phyloP scores from a whole-genome alignment of 2,329 filamentous ascomycete genomes.

The Alternaria triticimaculans region DNA sequence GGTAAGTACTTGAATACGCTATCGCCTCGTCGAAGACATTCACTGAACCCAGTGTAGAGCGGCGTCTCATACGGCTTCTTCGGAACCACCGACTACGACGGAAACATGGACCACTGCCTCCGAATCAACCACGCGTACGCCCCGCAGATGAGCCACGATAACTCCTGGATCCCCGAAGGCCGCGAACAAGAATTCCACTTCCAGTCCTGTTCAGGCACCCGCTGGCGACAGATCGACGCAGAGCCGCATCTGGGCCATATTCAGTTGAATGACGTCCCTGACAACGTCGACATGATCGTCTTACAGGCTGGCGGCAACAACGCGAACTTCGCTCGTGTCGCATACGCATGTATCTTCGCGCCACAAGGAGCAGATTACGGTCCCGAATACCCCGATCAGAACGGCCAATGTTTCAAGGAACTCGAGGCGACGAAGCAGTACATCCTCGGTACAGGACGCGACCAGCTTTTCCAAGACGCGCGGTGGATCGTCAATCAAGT shows the following conservation, averaged over 20 bases:
- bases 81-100: not conserved
- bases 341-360: not conserved
- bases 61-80: not conserved
- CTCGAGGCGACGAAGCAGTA: not conserved
- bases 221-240: not conserved
- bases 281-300: not conserved
- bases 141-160: not conserved
- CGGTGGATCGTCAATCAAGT: not conserved
- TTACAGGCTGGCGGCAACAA: not conserved
- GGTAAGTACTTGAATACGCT: not conserved
- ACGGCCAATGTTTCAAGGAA: not conserved
- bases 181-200: not conserved
- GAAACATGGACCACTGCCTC: not conserved
- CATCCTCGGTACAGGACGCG: not conserved
- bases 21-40: not conserved
- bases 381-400: not conserved
- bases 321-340: not conserved
- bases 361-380: not conserved
- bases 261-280: not conserved
- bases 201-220: not conserved
- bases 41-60: not conserved
- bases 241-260: not conserved
- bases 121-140: not conserved
- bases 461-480: not conserved
- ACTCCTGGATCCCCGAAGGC: not conserved